phyloP scores from a whole-genome alignment of 345 rosid genomes.

The Arabis alpina region DNA sequence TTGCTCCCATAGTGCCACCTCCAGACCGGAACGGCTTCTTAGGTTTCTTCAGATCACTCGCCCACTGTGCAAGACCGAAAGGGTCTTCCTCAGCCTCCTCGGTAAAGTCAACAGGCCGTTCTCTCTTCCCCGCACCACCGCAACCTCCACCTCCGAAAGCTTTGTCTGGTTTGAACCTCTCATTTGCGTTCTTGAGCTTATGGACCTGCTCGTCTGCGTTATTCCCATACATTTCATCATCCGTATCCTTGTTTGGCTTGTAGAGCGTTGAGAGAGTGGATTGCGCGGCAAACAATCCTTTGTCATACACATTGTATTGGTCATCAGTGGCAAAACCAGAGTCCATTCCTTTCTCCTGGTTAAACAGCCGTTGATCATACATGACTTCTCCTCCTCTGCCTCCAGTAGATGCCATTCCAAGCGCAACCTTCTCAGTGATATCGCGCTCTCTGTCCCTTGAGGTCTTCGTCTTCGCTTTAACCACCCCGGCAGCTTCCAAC shows the following conservation, averaged over 20 bases:
- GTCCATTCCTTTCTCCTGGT: conserved; percentile 98
- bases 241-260: conserved; percentile 80
- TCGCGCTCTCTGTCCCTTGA: conserved; percentile 93
- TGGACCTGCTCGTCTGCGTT: conserved; percentile 83
- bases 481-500: conserved; percentile 70
- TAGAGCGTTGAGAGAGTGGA: conserved; percentile 87
- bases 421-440: conserved; percentile 91
- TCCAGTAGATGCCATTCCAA: conserved; percentile 93
- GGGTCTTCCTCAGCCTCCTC: conserved; percentile 95
- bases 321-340: conserved; percentile 94
- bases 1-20: conserved; percentile 96
- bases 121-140: conserved; percentile 77
- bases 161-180: conserved; percentile 87
- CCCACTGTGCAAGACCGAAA: conserved; percentile 82
- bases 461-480: conserved; percentile 96
- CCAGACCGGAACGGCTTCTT: conserved; percentile 89
- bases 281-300: conserved; percentile 86
- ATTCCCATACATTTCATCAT: conserved; percentile 83
- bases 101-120: conserved; percentile 85
- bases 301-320: conserved; percentile 91
- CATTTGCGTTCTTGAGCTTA: conserved; percentile 80
- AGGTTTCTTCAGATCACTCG: conserved; percentile 76
- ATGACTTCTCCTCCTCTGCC: conserved; percentile 88
- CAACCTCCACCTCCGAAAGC: conserved; percentile 68
- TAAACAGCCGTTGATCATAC: conserved; percentile 90